phyloP scores from a whole-genome alignment of 371 early-diverging fungal species.

The Actinomortierella wolfii region DNA sequence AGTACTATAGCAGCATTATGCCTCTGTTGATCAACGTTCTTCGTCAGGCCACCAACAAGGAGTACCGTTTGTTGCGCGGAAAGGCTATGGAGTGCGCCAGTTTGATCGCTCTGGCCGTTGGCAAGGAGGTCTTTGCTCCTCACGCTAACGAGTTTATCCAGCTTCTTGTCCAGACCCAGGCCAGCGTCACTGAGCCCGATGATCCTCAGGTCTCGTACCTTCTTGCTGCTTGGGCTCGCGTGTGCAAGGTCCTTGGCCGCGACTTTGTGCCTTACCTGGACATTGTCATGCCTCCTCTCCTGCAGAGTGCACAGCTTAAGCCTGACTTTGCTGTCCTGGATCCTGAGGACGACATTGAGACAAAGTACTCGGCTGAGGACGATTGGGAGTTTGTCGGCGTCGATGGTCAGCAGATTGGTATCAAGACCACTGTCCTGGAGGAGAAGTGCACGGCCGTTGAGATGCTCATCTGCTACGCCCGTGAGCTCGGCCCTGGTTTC shows the following conservation, averaged over 20 bases:
- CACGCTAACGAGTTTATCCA: conserved; percentile 80
- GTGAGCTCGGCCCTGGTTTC: conserved; percentile 90
- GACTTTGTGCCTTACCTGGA: conserved; percentile 94
- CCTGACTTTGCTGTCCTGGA: conserved; percentile 94
- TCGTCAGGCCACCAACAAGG: conserved; percentile 77
- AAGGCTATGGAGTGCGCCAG: conserved; percentile 97
- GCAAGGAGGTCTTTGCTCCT: conserved; percentile 82
- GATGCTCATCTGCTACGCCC: conserved; percentile 94
- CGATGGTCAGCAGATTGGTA: conserved; percentile 91
- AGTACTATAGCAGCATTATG: conserved; percentile 93
- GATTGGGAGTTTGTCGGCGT: conserved; percentile 94
- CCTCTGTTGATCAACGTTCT: conserved; percentile 89
- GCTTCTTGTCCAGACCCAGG: conserved; percentile 82
- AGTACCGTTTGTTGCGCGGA: conserved; percentile 89
- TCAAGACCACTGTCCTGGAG: conserved; percentile 93
- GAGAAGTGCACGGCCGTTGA: conserved; percentile 97
- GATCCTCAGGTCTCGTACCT: conserved; percentile 93
- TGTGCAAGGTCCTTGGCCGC: conserved; percentile 92
- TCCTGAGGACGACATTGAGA: conserved; percentile 84
- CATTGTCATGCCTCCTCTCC: conserved; percentile 93
- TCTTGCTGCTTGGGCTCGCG: conserved; percentile 93
- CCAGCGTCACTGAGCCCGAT: conserved; percentile 78
- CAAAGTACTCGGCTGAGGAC: conserved; percentile 88
- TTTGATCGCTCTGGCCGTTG: conserved; percentile 91
- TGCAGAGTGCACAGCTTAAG: conserved; percentile 82